phyloP scores from a whole-genome alignment of 1,139 yeast genomes.

The Geotrichum phurueaensis region DNA sequence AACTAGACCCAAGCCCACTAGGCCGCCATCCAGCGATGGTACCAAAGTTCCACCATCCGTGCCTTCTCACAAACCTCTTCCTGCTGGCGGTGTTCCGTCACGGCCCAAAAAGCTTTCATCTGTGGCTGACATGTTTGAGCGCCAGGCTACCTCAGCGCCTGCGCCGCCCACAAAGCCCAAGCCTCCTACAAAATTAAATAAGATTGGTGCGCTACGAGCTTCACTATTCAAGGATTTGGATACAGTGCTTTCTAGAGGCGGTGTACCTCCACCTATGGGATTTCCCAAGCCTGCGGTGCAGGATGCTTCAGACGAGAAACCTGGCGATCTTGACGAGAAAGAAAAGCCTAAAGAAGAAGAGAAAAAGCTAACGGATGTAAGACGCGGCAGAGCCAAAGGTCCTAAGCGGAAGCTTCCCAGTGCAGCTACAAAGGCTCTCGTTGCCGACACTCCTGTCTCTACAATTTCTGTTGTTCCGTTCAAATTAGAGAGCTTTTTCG shows the following conservation, averaged over 20 bases:
- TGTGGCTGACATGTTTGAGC: conserved; percentile 7
- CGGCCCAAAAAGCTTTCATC: conserved; percentile 12
- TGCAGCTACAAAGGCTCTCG: conserved; percentile 30
- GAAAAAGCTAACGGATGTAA: conserved; percentile 31
- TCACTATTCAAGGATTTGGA: conserved; percentile 34
- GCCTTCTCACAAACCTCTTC: conserved; percentile 10
- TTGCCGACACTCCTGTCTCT: neutral
- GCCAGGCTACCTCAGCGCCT: conserved; percentile 2
- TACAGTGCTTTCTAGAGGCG: conserved; percentile 33
- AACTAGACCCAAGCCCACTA: neutral
- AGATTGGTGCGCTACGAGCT: conserved; percentile 32
- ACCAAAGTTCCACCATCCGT: neutral
- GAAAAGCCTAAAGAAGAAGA: conserved; percentile 6
- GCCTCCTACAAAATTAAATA: conserved; percentile 15
- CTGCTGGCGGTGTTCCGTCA: conserved; percentile 11
- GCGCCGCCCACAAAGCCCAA: conserved; percentile 16
- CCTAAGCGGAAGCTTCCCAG: conserved; percentile 79
- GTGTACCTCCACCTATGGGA: conserved; percentile 27
- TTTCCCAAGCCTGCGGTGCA: conserved; percentile 23
- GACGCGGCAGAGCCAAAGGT: conserved; percentile 59
- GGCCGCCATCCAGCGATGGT: neutral
- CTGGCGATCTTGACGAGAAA: conserved; percentile 13
- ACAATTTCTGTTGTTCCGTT: neutral
- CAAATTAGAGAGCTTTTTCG: conserved; percentile 20
- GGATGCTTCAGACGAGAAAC: conserved; percentile 15